Conservation (phyloP, 345 rosid genomes). For the Bretschneidera sinensis region DNA sequence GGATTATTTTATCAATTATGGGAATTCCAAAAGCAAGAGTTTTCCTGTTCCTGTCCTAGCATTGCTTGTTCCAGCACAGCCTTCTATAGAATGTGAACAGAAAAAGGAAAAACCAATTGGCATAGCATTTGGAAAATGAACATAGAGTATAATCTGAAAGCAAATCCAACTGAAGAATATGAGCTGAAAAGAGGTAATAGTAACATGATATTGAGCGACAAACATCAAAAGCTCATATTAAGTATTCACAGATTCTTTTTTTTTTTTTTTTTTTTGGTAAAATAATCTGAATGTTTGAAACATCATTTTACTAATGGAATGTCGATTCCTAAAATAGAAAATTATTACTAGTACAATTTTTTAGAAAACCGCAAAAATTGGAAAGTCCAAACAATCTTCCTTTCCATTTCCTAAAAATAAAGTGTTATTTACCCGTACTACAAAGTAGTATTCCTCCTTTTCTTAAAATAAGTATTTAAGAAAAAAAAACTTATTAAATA, state of each 20-base stretch:
- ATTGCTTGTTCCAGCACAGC: slow-evolving; percentile 96
- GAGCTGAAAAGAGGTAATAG: background rate
- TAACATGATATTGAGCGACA: background rate
- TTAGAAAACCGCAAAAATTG: background rate
- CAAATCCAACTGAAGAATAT: background rate
- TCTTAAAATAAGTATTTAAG: no score
- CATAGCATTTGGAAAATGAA: background rate
- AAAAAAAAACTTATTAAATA: no score
- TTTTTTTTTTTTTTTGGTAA: no score
- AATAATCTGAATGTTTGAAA: background rate
- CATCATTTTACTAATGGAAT: background rate
- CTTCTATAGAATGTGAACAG: slow-evolving; percentile 34
- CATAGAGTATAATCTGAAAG: background rate
- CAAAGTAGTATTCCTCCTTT: no score
- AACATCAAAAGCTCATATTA: background rate
- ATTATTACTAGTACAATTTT: background rate
- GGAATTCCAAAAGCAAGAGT: slow-evolving; percentile 99
- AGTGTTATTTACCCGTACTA: no score
- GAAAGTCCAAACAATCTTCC: background rate
- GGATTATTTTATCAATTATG: slow-evolving; percentile 65
- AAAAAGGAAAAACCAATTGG: background rate
- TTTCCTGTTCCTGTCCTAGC: slow-evolving; percentile 98
- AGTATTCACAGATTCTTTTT: no score
- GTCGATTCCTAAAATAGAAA: background rate
- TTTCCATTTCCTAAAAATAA: background rate